Base-by-base conservation (phyloP, 345 rosid species). In the Firmiana major region DNA sequence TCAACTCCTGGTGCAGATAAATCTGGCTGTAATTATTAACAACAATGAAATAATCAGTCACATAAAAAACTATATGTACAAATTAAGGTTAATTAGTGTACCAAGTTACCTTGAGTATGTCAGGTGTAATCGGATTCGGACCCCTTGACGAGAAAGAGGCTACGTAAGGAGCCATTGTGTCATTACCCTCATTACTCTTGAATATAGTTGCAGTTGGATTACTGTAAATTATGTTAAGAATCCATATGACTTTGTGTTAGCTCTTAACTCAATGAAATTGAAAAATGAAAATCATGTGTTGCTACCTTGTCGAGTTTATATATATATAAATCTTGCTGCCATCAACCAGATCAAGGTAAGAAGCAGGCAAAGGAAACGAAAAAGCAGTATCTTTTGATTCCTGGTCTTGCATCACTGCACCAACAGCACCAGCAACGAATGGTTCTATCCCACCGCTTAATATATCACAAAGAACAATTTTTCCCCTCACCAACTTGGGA, bases 1-100 rank as follows among this genome's bases (percentile, higher is more conserved):
- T 84, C 80, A 70, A 86, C 80, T 86, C 91, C 90, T 3, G 89
- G 90, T 0, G 91, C 91, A 21, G 87, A 66, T 17, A 88, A 63
- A 78, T 90, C 91, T 36, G 91, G 93, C 90, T 89, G 89, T 58
- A 79, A 31, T 43, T 1, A 49, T 21, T 1, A 21, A 68, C 49
- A 71, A 1, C 0, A 45, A 62, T 7, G 5, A 2, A 42, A 10
- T 13, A 53, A 24, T 53, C 11, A 7, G 19, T 21, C 36, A 19
- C 9, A 42, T 22, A 4, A 21, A 4, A 1, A 7, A n/a, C 10
- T 4, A 46, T 45, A 42, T 58, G 13, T 19, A 17, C 26, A 12
- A 42, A 36, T 24, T 28, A 38, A 16, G 21, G 13, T 19, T n/a
- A 13, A 16, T 55, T 24, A 45, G 4, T 65, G 4, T 65, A 68